These are phyloP conservation scores for Globisporangium splendens DNA, from an alignment of 352 stramenopile species.

Conservation along the genomic window DNA sequence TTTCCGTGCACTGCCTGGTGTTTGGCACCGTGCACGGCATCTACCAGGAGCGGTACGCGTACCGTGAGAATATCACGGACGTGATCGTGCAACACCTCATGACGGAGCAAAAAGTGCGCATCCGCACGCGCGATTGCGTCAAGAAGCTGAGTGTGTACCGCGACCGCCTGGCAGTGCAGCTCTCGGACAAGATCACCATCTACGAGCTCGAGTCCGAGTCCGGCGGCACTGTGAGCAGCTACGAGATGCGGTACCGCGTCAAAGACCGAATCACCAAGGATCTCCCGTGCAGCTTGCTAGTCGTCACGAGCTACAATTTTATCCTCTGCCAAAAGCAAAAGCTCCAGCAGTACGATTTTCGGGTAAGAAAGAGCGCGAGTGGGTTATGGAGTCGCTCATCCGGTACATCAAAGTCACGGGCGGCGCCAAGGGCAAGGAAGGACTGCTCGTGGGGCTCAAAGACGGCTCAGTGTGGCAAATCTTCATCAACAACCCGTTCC, in stretches of 20 bases:
- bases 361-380: conserved; percentile 83
- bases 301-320: conserved; percentile 90
- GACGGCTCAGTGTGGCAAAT: conserved; percentile 90
- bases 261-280: conserved; percentile 87
- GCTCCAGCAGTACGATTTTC: conserved; percentile 91
- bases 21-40: conserved; percentile 92
- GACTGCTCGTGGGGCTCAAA: conserved; percentile 90
- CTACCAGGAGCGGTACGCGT: conserved; percentile 92
- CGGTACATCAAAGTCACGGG: conserved; percentile 92
- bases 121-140: conserved; percentile 94
- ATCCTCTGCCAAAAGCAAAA: conserved; percentile 92
- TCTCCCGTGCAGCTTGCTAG: conserved; percentile 81
- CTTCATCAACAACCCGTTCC: conserved; percentile 95
- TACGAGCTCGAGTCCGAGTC: conserved; percentile 88
- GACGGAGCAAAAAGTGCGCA: conserved; percentile 93
- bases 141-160: conserved; percentile 93
- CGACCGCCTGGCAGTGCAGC: conserved; percentile 90
- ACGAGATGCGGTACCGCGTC: conserved; percentile 93
- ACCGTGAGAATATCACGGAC: conserved; percentile 93
- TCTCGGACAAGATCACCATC: conserved; percentile 93
- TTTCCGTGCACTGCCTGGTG: conserved; percentile 84
- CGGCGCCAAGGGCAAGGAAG: conserved; percentile 85
- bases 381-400: conserved; percentile 86
- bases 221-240: conserved; percentile 38
- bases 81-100: conserved; percentile 95